phyloP scores from a whole-genome alignment of 345 rosid genomes.

The Corchorus capsularis region DNA sequence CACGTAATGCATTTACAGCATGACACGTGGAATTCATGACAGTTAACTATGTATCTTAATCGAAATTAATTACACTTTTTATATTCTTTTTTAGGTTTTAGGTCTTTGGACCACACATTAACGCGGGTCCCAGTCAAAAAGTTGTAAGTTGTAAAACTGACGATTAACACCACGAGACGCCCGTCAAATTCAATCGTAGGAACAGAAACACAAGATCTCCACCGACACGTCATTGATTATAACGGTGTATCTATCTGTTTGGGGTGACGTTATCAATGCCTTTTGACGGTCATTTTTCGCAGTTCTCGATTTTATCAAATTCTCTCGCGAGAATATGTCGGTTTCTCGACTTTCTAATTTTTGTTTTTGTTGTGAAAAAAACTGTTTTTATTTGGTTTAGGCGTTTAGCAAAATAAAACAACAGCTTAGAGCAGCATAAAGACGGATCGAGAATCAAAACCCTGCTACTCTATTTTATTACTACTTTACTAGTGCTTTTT shows the following conservation, averaged over 20 bases:
- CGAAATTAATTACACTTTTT: too few species aligned
- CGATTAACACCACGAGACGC: background rate
- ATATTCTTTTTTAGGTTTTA: background rate
- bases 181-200: background rate
- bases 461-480: background rate
- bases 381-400: background rate
- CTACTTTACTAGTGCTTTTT: background rate
- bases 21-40: background rate
- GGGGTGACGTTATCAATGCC: background rate
- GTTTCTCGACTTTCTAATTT: background rate
- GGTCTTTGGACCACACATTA: background rate
- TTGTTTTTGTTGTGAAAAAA: background rate
- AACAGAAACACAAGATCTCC: background rate
- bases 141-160: background rate
- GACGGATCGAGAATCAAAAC: background rate
- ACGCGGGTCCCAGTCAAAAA: constrained; percentile 11
- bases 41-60: background rate
- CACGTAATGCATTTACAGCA: background rate
- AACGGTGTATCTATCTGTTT: background rate
- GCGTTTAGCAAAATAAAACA: background rate
- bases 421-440: background rate
- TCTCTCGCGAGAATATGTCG: background rate
- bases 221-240: background rate
- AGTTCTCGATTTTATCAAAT: background rate
- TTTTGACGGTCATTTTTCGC: background rate